phyloP scores from a whole-genome alignment of 371 early-diverging fungal genomes.

The Actinomucor elegans region DNA sequence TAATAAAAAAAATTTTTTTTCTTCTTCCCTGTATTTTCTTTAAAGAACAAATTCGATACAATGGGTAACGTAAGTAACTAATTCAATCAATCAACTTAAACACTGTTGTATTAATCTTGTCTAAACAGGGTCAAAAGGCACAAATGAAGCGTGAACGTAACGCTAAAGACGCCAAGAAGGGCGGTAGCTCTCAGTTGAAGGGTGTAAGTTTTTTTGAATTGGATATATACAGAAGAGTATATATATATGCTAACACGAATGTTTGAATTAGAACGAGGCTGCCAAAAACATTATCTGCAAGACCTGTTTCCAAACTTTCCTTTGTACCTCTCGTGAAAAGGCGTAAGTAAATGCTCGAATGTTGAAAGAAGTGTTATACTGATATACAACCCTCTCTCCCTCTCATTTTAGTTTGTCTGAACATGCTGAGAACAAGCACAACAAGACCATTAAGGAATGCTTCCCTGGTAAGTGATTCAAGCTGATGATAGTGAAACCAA shows the following conservation, averaged over 20 bases:
- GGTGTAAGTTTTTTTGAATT: slow-evolving; percentile 43
- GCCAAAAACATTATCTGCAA: slow-evolving; percentile 81
- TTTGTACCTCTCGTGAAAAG: slow-evolving; percentile 77
- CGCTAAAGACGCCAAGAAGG: slow-evolving; percentile 56
- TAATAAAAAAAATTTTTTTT: slow-evolving; percentile 14
- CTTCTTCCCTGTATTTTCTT: background rate
- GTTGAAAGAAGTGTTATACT: background rate
- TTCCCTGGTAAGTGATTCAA: slow-evolving; percentile 64
- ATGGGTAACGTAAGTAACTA: slow-evolving; percentile 16
- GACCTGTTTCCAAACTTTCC: slow-evolving; percentile 80
- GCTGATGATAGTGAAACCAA: no score
- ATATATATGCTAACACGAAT: background rate
- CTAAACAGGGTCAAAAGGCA: slow-evolving; percentile 75
- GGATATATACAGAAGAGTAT: no score
- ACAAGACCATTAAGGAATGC: slow-evolving; percentile 76
- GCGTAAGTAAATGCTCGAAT: slow-evolving; percentile 46
- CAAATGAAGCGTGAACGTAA: slow-evolving; percentile 76
- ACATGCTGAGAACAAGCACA: slow-evolving; percentile 82
- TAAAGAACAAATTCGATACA: background rate
- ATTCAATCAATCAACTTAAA: no score
- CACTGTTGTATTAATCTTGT: no score
- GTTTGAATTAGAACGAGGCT: slow-evolving; percentile 63
- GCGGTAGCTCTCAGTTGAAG: slow-evolving; percentile 72
- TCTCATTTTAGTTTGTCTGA: slow-evolving; percentile 53
- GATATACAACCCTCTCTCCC: background rate